phyloP scores from a whole-genome alignment of 2,329 filamentous ascomycete species.

The Fusarium continuum region DNA sequence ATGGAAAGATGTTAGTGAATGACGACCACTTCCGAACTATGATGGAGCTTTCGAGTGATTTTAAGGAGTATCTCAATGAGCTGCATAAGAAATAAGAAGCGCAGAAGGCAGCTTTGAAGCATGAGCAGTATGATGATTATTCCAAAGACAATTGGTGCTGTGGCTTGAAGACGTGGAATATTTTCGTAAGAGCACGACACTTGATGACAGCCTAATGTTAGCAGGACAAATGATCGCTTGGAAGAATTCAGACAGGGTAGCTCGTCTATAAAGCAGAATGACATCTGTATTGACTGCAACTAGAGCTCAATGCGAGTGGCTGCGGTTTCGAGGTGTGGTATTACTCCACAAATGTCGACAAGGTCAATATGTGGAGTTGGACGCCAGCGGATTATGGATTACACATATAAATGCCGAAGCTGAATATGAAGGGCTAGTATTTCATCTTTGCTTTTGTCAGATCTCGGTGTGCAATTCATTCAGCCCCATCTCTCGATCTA shows the following conservation, averaged over 20 bases:
- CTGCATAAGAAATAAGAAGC: constrained; percentile 14
- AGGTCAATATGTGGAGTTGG: neutral
- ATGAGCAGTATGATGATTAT: constrained; percentile 4
- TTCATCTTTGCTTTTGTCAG: constrained; percentile 10
- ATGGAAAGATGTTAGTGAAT: constrained; percentile 39
- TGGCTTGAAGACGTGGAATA: neutral
- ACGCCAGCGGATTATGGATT: constrained; percentile 18
- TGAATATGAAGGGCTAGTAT: neutral
- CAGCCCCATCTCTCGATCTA: neutral
- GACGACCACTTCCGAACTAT: constrained; percentile 43
- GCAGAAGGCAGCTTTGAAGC: constrained; percentile 8
- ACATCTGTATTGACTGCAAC: neutral
- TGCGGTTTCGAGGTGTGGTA: constrained; percentile 3
- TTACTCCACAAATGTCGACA: constrained; percentile 18
- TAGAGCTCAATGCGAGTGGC: neutral
- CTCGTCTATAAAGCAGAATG: too few species aligned
- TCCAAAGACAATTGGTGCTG: neutral
- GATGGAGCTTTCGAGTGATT: constrained; percentile 42
- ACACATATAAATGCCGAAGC: constrained; percentile 1
- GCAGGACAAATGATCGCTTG: too few species aligned
- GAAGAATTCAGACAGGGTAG: too few species aligned
- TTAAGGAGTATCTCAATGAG: constrained; percentile 40
- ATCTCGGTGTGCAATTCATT: neutral
- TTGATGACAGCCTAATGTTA: too few species aligned
- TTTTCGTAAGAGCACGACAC: too few species aligned